Conservation (phyloP, 176 grass and related monocot species). For the Oryza australiensis region DNA sequence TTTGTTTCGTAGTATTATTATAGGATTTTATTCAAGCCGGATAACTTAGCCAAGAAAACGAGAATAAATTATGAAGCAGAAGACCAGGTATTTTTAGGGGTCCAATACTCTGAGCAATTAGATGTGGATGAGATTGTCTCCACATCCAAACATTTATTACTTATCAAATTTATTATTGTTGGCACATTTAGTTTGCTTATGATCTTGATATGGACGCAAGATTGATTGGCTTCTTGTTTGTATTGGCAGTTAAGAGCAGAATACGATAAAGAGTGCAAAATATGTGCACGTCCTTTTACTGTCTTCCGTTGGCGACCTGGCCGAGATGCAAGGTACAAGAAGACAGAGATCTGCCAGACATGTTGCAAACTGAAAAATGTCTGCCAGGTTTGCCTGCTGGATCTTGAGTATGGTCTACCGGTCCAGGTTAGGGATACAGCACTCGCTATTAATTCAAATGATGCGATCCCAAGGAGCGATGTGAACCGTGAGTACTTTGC, state of each 20-base stretch:
- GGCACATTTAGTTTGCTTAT: slow-evolving; percentile 4
- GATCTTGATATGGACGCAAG: neutral
- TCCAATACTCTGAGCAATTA: neutral
- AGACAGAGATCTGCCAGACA: slow-evolving; percentile 97
- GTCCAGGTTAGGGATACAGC: slow-evolving; percentile 95
- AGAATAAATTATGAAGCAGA: neutral
- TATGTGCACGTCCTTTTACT: slow-evolving; percentile 84
- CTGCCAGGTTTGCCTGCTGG: slow-evolving; percentile 92
- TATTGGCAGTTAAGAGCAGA: slow-evolving; percentile 67
- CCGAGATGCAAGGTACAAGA: slow-evolving; percentile 96
- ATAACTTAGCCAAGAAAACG: neutral
- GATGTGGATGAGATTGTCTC: neutral
- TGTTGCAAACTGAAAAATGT: slow-evolving; percentile 99
- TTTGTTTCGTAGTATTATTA: neutral
- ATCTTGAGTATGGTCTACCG: slow-evolving; percentile 92
- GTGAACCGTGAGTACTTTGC: slow-evolving; percentile 95
- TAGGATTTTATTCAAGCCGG: neutral
- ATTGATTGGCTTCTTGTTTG: slow-evolving; percentile 35
- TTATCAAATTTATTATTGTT: neutral
- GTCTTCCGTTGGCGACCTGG: slow-evolving; percentile 96
- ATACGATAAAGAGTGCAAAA: slow-evolving; percentile 98
- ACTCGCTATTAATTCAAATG: slow-evolving; percentile 77
- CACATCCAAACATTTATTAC: neutral
- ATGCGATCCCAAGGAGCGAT: slow-evolving; percentile 94
- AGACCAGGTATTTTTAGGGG: neutral